A percentile compares a stretch with the other conserved stretches of the same genome.
These are phyloP conservation scores for Teratosphaeria destructans DNA, from an alignment of 2,329 filamentous ascomycete species.

Conservation along the genomic window DNA sequence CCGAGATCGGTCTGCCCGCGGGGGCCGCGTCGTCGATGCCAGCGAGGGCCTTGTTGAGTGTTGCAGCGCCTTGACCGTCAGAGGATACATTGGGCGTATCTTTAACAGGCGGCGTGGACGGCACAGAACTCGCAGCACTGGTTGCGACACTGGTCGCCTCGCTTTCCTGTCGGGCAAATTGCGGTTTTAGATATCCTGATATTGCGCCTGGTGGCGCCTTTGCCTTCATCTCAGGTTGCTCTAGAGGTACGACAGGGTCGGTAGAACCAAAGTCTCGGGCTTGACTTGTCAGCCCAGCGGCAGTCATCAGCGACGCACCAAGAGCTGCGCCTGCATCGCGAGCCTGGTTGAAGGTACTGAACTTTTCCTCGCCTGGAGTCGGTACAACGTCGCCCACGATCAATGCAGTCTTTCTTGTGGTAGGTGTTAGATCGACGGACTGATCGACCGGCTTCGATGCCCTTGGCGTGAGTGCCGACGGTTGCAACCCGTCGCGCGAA, in stretches of 20 bases:
- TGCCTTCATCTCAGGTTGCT: slow-evolving; percentile 14
- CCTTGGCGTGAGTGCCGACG: slow-evolving; percentile 4
- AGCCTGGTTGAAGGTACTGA: slow-evolving; percentile 28
- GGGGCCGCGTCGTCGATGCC: not conserved
- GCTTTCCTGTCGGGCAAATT: slow-evolving; percentile 3
- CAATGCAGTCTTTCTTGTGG: slow-evolving; percentile 25
- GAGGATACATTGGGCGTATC: slow-evolving; percentile 29
- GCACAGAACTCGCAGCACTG: slow-evolving; percentile 7
- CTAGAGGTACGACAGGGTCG: slow-evolving; percentile 14
- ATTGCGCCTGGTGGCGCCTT: slow-evolving; percentile 12
- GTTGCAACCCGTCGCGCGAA: not conserved
- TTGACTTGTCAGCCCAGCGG: slow-evolving; percentile 25
- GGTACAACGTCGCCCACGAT: slow-evolving; percentile 9
- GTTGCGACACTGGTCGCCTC: slow-evolving; percentile 1
- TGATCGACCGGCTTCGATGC: slow-evolving; percentile 3
- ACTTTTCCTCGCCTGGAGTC: not conserved
- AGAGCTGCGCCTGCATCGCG: slow-evolving; percentile 39
- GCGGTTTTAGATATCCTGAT: slow-evolving; percentile 1
- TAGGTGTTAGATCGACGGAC: slow-evolving; percentile 23
- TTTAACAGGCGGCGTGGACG: slow-evolving; percentile 39
- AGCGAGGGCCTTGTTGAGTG: not conserved
- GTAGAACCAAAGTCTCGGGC: slow-evolving; percentile 24
- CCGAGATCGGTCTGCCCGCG: slow-evolving; percentile 7
- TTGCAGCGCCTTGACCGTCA: slow-evolving; percentile 7
- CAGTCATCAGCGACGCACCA: slow-evolving; percentile 35